phyloP scores from a whole-genome alignment of 2,329 filamentous ascomycete genomes.

The Exophiala calicioides region DNA sequence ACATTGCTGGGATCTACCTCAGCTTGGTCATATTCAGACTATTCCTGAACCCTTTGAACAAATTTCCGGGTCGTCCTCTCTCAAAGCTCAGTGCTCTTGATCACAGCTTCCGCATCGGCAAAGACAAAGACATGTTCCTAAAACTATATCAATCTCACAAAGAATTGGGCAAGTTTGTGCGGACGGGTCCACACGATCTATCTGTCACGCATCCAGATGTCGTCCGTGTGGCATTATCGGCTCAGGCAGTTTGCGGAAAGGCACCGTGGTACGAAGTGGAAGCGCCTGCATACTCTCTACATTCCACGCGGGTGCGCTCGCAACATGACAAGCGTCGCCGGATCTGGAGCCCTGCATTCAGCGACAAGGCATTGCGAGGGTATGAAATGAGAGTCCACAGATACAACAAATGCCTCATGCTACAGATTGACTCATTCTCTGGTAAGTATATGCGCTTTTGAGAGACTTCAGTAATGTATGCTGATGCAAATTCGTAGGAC shows the following conservation, averaged over 20 bases:
- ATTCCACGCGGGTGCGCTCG: slow-evolving; percentile 7
- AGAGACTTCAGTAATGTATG: slow-evolving; percentile 1
- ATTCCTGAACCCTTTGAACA: slow-evolving; percentile 6
- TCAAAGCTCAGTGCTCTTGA: slow-evolving; percentile 9
- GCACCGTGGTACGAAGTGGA: slow-evolving; percentile 7
- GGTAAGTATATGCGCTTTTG: slow-evolving; percentile 3
- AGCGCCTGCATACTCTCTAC: slow-evolving; percentile 3
- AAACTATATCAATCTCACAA: slow-evolving; percentile 14
- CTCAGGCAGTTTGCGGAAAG: slow-evolving; percentile 1
- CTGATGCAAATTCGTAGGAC: slow-evolving; percentile 3
- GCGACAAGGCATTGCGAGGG: slow-evolving; percentile 10
- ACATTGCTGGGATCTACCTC: slow-evolving; percentile 9
- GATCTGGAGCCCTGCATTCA: slow-evolving; percentile 10
- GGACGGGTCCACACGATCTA: slow-evolving; percentile 14
- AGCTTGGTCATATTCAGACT: slow-evolving; percentile 9
- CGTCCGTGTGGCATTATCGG: slow-evolving; percentile 2
- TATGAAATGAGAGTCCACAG: slow-evolving; percentile 10
- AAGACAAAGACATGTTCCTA: slow-evolving; percentile 9
- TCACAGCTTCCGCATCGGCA: slow-evolving; percentile 7
- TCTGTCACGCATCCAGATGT: slow-evolving; percentile 10
- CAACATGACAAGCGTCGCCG: slow-evolving; percentile 14
- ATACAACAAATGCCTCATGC: slow-evolving; percentile 5
- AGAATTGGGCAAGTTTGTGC: slow-evolving; percentile 22
- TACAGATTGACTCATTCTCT: slow-evolving; percentile 1
- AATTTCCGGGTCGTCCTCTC: slow-evolving; percentile 7